Conservation (phyloP, 148 eudicot genomes). For the Amaranthus cruentus region DNA sequence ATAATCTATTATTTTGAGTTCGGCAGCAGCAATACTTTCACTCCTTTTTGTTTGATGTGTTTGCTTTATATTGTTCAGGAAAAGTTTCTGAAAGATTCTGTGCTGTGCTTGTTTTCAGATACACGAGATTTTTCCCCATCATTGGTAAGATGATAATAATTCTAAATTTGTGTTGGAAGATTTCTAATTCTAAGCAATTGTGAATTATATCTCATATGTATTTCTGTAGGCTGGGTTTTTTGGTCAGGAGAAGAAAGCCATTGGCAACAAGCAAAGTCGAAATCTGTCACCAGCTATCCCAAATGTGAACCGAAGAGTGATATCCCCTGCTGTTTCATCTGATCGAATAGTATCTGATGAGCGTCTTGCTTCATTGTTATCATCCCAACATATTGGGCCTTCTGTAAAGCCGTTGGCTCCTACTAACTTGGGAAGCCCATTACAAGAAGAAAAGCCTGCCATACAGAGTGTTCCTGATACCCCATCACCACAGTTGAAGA, state of each 20-base stretch:
- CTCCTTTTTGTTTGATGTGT: background rate
- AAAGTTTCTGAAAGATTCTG: constrained; percentile 59
- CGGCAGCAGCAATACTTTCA: background rate
- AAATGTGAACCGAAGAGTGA: constrained; percentile 43
- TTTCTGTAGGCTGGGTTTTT: constrained; percentile 65
- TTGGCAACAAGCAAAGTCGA: constrained; percentile 47
- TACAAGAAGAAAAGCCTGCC: constrained; percentile 38
- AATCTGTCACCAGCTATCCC: constrained; percentile 35
- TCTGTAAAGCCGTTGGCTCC: constrained; percentile 86
- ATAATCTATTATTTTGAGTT: background rate
- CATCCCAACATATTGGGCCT: constrained; percentile 65
- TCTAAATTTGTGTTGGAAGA: background rate
- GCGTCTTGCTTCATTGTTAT: constrained; percentile 39
- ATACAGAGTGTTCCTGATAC: constrained; percentile 32
- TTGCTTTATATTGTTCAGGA: constrained; percentile 39
- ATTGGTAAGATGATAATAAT: constrained; percentile 48
- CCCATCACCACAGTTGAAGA: constrained; percentile 66
- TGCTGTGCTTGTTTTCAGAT: constrained; percentile 64
- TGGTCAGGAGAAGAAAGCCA: constrained; percentile 51
- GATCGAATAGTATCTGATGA: constrained; percentile 57
- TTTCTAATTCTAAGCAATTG: background rate
- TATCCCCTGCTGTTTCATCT: constrained; percentile 43
- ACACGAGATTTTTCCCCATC: constrained; percentile 82
- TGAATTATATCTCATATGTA: constrained; percentile 18
- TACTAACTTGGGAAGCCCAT: constrained; percentile 53